Base-by-base conservation (phyloP, 2,329 filamentous ascomycete genomes). In the Davidsoniella eucalypti region DNA sequence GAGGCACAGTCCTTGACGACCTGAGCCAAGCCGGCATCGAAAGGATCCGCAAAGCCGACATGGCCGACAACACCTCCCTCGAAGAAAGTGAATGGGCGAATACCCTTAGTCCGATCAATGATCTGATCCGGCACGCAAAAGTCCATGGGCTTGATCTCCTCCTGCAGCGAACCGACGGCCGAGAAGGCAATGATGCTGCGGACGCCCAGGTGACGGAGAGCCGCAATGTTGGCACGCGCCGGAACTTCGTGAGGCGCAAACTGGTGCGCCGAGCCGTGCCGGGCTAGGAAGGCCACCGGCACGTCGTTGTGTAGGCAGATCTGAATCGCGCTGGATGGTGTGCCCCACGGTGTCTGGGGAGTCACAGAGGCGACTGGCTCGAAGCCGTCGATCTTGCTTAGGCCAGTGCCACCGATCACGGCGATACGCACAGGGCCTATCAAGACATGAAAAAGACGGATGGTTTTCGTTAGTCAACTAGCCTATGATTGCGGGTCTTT, bases 81-180 rank as follows among this genome's bases (percentile, higher is more conserved):
- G 63, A 96, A 98, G 70, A 94, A 98, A 23, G 92, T 96, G 65
- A 90, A 95, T 2, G 90, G 87, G 6, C 92, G 76, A 55, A 94
- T 73, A 49, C 90, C 92, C 76, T 95, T 96, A 57, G 90, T 96
- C 55, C 90, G 85, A 69, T 98, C 92, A 63, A 96, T 95, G 64
- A 94, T 77, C 70, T 98, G 92, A 67, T 95, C 87, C 0, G 90
- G 92, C 10, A 98, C 76, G 47, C 96, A 85, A 65, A 98, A 98
- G 70, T 98, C 92, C 68, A 92, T 83, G 41, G 92, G 92, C 67
- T 84, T 86, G 65, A 98, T 90, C 61, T 87, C 78, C 69, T 95
- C 92, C 63, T 84, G 86, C 62, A 98, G 70, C 60, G 83, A 90
- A 55, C 92, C 92, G 52, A 98, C 92, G 45, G 92, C 92, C 56